Evolutionary conservation across 495 filamentous ascomycete species (phyloP).

Genomic region (Xylaria telfairii): DNA sequence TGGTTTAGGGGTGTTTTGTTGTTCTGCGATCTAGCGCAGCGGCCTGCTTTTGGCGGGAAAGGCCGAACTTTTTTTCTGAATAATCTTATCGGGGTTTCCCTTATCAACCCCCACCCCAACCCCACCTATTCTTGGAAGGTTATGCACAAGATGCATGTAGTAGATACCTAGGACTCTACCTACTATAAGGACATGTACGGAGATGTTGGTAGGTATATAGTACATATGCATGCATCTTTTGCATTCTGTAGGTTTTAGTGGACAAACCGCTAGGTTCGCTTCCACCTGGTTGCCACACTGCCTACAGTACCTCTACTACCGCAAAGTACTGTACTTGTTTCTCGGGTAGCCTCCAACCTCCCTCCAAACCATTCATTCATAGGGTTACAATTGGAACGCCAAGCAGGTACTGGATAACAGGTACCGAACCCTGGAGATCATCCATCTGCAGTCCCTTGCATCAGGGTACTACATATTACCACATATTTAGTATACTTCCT

Average conservation of each 20-base stretch:
- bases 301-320: too few relatives aligned
- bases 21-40: neutral
- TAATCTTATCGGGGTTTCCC: slow-evolving; percentile 15
- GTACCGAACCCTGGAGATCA: neutral
- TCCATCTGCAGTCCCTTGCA: neutral
- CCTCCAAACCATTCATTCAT: too few relatives aligned
- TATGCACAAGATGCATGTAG: too few relatives aligned
- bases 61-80: slow-evolving; percentile 31
- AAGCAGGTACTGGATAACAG: neutral
- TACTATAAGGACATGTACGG: too few relatives aligned
- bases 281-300: too few relatives aligned
- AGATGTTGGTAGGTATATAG: neutral
- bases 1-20: neutral
- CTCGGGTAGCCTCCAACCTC: too few relatives aligned
- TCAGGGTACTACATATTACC: neutral
- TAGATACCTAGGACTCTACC: too few relatives aligned
- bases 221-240: neutral
- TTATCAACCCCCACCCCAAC: slow-evolving; percentile 8
- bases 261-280: too few relatives aligned
- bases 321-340: too few relatives aligned
- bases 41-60: neutral
- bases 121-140: neutral
- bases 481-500: too few relatives aligned
- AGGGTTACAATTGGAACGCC: neutral
- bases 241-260: too few relatives aligned